phyloP scores from a whole-genome alignment of 2,329 filamentous ascomycete species.

The Monilinia vaccinii-corymbosi region DNA sequence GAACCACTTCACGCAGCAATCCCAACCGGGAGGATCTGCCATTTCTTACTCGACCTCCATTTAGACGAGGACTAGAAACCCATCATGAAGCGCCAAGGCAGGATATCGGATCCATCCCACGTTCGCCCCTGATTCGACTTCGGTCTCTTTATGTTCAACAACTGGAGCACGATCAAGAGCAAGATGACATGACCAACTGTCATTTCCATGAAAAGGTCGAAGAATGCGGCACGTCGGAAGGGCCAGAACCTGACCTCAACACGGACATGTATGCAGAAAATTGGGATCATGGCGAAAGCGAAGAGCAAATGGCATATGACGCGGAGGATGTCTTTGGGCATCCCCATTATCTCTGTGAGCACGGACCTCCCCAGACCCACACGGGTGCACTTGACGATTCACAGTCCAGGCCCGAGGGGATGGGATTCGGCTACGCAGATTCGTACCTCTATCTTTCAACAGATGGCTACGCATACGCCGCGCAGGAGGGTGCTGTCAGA shows the following conservation, averaged over 20 bases:
- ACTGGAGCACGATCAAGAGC: neutral
- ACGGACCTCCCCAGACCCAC: neutral
- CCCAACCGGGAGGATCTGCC: neutral
- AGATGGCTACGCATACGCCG: neutral
- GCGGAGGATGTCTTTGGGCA: neutral
- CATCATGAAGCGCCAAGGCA: neutral
- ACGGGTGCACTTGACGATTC: neutral
- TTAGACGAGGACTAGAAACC: neutral
- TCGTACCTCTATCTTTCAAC: neutral
- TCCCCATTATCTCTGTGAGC: neutral
- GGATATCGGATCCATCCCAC: neutral
- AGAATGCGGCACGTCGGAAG: neutral
- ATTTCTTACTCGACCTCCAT: no score
- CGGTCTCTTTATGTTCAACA: slow-evolving; percentile 2
- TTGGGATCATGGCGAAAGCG: neutral
- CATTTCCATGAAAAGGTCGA: neutral
- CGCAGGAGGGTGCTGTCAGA: neutral
- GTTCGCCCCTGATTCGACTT: neutral
- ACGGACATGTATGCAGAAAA: neutral
- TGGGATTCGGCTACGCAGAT: neutral
- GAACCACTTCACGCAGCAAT: neutral
- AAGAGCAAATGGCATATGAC: neutral
- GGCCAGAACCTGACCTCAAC: neutral
- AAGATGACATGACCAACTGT: neutral
- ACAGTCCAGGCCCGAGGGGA: neutral